Percentiles rank a stretch among this genome's conserved stretches.
Evolutionary conservation across 2,329 filamentous ascomycete species (phyloP).

Genomic region (Phialemoniopsis sp.): DNA sequence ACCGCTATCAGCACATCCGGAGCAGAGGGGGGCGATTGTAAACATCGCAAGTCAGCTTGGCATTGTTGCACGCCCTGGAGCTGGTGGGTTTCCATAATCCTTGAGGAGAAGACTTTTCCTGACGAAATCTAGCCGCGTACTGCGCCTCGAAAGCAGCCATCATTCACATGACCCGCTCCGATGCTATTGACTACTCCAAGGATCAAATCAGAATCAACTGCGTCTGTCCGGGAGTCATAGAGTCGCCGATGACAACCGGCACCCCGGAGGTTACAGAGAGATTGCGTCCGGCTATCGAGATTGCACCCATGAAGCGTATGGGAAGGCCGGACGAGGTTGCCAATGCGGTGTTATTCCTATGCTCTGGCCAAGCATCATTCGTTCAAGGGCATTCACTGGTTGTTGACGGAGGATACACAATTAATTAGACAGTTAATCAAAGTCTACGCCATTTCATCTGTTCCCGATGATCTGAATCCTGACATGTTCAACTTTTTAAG

Average conservation of each 20-base stretch:
- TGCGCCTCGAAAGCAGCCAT: conserved; percentile 41
- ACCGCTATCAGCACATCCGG: conserved; percentile 30
- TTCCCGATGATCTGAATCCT: no score
- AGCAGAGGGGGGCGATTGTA: conserved; percentile 42
- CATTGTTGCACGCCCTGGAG: conserved; percentile 39
- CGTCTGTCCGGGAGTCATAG: conserved; percentile 18
- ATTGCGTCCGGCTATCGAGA: conserved; percentile 31
- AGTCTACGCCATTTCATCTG: no score
- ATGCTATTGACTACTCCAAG: conserved; percentile 68
- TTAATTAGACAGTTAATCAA: conserved; percentile 24
- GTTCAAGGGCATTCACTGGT: conserved; percentile 47
- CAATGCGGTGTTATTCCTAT: conserved; percentile 43
- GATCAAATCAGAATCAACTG: conserved; percentile 49
- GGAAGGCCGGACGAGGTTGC: conserved; percentile 40
- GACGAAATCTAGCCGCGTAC: no score
- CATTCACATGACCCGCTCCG: conserved; percentile 47
- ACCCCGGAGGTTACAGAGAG: conserved; percentile 46
- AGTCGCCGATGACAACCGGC: conserved; percentile 30
- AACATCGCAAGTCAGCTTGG: conserved; percentile 50
- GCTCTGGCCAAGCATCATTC: conserved; percentile 43
- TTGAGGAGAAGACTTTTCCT: no score
- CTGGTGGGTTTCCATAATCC: no score
- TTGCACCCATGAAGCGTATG: conserved; percentile 25
- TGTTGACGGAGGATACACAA: conserved; percentile 49
- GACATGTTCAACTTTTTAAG: no score